Conservation (phyloP, 768 basidiomycete genomes). For the Macrocybe gigantea region DNA sequence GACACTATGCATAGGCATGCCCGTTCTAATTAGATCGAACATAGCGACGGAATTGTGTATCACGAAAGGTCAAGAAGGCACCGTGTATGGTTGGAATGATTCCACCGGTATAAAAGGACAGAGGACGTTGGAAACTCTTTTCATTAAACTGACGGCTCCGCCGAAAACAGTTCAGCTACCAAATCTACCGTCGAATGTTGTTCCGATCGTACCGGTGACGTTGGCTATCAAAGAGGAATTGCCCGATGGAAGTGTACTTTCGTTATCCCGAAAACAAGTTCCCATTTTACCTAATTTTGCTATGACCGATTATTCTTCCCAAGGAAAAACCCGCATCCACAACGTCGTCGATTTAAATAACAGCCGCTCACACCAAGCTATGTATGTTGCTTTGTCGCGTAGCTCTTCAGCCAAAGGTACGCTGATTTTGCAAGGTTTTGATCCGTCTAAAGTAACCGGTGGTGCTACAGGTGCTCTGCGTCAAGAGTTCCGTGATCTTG, state of each 20-base stretch:
- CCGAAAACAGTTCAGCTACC: conserved; percentile 6
- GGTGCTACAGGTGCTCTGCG: conserved; percentile 10
- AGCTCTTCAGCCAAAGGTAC: conserved; percentile 11
- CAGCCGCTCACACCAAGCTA: conserved; percentile 7
- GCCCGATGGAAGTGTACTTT: conserved; percentile 7
- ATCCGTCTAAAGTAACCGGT: conserved; percentile 11
- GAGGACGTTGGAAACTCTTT: conserved; percentile 9
- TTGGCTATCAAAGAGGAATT: neutral
- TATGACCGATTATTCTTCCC: conserved; percentile 18
- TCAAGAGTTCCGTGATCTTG: conserved; percentile 16
- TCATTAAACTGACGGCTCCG: conserved; percentile 8
- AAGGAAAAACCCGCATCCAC: conserved; percentile 14
- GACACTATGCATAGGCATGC: conserved; percentile 23
- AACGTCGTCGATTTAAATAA: conserved; percentile 17
- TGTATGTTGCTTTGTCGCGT: conserved; percentile 17
- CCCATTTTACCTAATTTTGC: conserved; percentile 19
- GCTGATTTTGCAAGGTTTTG: conserved; percentile 17
- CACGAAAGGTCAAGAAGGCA: conserved; percentile 27
- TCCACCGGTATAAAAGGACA: conserved; percentile 11
- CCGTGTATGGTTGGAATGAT: conserved; percentile 22
- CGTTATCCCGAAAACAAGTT: conserved; percentile 11
- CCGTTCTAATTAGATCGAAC: conserved; percentile 26
- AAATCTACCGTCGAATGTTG: conserved; percentile 12
- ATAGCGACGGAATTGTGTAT: conserved; percentile 27
- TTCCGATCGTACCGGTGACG: conserved; percentile 7